Percentiles rank a stretch among this genome's conserved stretches.
Evolutionary conservation across 345 rosid genomes (phyloP).

Genomic region (Populus pruinosa): DNA sequence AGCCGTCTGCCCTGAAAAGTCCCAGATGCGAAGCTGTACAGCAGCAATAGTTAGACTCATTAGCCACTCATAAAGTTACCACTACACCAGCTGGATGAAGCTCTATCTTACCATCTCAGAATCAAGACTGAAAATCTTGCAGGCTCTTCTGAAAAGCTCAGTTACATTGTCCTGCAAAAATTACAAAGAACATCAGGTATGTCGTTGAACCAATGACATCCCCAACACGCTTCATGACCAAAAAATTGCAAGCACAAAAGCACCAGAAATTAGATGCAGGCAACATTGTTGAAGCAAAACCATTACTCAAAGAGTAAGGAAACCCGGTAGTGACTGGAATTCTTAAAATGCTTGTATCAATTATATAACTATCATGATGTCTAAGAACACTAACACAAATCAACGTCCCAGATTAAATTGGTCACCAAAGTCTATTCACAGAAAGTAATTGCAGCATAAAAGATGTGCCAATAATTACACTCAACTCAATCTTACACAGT

Average conservation of each 20-base stretch:
- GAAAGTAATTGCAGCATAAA: too few species aligned
- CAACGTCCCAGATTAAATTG: too few species aligned
- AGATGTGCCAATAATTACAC: too few species aligned
- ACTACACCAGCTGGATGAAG: constrained; percentile 7
- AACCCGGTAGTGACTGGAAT: too few species aligned
- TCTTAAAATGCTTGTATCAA: too few species aligned
- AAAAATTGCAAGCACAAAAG: constrained; percentile 7
- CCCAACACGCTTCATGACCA: background rate
- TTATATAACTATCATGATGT: too few species aligned
- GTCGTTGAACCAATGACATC: constrained; percentile 5
- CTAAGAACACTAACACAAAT: too few species aligned
- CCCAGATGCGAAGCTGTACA: constrained; percentile 86
- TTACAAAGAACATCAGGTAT: background rate
- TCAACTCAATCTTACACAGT: too few species aligned
- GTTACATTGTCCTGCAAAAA: constrained; percentile 67
- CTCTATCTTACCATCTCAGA: constrained; percentile 64
- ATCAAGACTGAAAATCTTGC: constrained; percentile 83
- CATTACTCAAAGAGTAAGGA: too few species aligned
- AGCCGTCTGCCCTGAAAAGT: constrained; percentile 79
- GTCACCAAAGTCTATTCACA: too few species aligned
- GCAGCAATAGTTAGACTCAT: constrained; percentile 25
- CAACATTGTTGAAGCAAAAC: too few species aligned
- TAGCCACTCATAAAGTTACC: constrained; percentile 7
- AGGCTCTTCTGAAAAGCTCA: constrained; percentile 89
- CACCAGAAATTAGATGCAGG: background rate